phyloP scores from a whole-genome alignment of 768 basidiomycete species.

The Nevesoporus exiguus region DNA sequence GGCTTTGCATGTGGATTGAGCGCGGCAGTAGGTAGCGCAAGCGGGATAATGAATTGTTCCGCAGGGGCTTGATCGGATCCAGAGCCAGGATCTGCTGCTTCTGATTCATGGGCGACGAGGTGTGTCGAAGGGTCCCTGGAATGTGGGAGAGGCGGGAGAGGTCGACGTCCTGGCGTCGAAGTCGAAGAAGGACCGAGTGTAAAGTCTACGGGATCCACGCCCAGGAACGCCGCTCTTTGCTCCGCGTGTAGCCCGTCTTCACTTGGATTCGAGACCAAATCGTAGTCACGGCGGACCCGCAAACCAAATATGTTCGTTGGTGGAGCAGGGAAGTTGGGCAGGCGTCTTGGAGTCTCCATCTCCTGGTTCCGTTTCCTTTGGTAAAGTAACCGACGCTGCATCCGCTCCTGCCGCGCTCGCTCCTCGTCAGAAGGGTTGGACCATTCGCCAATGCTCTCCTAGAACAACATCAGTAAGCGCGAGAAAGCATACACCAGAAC shows the following conservation, averaged over 20 bases:
- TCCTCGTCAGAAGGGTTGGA: constrained; percentile 92
- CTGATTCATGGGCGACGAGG: constrained; percentile 58
- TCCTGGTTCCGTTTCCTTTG: constrained; percentile 30
- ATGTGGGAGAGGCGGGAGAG: constrained; percentile 59
- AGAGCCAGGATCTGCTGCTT: constrained; percentile 59
- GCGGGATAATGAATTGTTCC: constrained; percentile 17
- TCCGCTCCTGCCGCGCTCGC: constrained; percentile 63
- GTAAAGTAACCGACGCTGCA: constrained; percentile 60
- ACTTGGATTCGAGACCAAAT: constrained; percentile 83
- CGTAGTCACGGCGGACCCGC: constrained; percentile 48
- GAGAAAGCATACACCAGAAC: not conserved
- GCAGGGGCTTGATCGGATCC: constrained; percentile 41
- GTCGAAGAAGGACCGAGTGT: constrained; percentile 46
- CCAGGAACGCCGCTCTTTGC: constrained; percentile 42
- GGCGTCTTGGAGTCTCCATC: constrained; percentile 61
- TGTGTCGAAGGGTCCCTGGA: constrained; percentile 63
- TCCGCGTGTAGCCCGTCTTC: constrained; percentile 55
- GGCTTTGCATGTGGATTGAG: constrained; percentile 83
- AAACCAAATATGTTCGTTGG: constrained; percentile 51
- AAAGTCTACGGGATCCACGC: constrained; percentile 41
- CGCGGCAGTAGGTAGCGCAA: constrained; percentile 23
- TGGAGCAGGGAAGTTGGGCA: constrained; percentile 80
- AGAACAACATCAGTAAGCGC: constrained; percentile 9
- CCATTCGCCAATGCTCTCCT: constrained; percentile 82
- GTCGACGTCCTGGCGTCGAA: constrained; percentile 42